phyloP scores from a whole-genome alignment of 345 rosid genomes.

The Pistacia atlantica region DNA sequence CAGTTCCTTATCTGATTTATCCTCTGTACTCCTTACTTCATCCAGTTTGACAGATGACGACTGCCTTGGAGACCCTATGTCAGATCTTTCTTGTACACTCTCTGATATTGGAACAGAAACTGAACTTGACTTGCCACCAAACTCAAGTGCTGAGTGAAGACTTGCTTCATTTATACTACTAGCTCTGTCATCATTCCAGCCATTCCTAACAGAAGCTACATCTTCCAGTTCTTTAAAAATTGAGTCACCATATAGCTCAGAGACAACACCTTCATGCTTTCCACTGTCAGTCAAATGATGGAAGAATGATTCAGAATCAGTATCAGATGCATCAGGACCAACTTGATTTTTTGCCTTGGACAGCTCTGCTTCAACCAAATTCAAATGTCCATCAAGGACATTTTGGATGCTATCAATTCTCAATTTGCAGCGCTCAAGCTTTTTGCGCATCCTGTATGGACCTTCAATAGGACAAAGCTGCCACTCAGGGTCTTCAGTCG shows the following conservation, averaged over 20 bases:
- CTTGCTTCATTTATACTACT: conserved; percentile 93
- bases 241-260: conserved; percentile 67
- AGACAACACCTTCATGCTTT: conserved; percentile 37
- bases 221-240: conserved; percentile 55
- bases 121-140: conserved; percentile 81
- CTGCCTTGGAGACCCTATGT: conserved; percentile 74
- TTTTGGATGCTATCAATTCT: conserved; percentile 79
- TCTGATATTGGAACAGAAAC: conserved; percentile 76
- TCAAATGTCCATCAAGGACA: conserved; percentile 76
- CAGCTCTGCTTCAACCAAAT: conserved; percentile 66
- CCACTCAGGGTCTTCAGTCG: conserved; percentile 81
- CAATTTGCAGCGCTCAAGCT: conserved; percentile 88
- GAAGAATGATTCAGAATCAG: conserved; percentile 69
- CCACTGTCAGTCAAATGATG: conserved; percentile 48
- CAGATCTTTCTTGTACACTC: conserved; percentile 71
- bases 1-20: conserved; percentile 83
- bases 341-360: conserved; percentile 57
- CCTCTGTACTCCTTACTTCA: conserved; percentile 61
- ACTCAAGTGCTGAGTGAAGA: conserved; percentile 95
- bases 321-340: conserved; percentile 63
- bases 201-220: conserved; percentile 62
- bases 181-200: conserved; percentile 84
- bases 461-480: conserved; percentile 99
- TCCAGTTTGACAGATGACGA: conserved; percentile 67
- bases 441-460: conserved; percentile 99